Evolutionary conservation across 148 eudicot species (phyloP).

Genomic region (Vaccinium darrowii): DNA sequence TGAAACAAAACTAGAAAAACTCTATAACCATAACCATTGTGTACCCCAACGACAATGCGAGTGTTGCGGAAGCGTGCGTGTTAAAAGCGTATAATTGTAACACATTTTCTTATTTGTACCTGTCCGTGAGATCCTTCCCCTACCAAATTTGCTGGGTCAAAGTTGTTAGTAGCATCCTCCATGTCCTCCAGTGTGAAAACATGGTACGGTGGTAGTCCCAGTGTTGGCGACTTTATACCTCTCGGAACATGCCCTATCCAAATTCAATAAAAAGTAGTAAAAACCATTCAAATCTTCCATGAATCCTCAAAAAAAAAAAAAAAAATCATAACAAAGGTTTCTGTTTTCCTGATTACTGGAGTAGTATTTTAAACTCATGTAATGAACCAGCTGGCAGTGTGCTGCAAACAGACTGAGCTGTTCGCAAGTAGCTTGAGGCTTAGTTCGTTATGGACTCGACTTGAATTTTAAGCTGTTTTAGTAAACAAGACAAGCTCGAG

Average conservation of each 20-base stretch:
- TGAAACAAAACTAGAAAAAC: too few species aligned
- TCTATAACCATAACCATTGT: too few species aligned
- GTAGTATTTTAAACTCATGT: too few species aligned
- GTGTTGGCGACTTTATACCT: slow-evolving; percentile 52
- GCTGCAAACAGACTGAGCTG: too few species aligned
- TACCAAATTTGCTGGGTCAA: slow-evolving; percentile 61
- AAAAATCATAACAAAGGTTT: too few species aligned
- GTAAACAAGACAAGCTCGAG: too few species aligned
- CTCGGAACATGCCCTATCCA: slow-evolving; percentile 56
- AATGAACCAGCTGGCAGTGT: too few species aligned
- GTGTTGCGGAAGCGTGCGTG: neutral
- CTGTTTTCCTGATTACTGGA: too few species aligned
- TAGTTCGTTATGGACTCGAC: too few species aligned
- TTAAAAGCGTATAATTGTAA: neutral
- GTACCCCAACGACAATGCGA: neutral
- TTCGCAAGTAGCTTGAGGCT: too few species aligned
- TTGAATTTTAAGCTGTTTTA: too few species aligned
- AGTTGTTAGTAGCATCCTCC: slow-evolving; percentile 86
- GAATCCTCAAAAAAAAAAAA: too few species aligned
- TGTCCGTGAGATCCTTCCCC: slow-evolving; percentile 68
- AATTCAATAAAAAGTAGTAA: neutral
- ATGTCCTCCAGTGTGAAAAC: slow-evolving; percentile 73
- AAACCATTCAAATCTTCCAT: neutral
- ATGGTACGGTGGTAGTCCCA: slow-evolving; percentile 70
- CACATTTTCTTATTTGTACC: slow-evolving; percentile 31